Evolutionary conservation across 345 rosid species (phyloP), one percentile per base, ranked within the genome.

Genomic region (Citrus sp.): DNA sequence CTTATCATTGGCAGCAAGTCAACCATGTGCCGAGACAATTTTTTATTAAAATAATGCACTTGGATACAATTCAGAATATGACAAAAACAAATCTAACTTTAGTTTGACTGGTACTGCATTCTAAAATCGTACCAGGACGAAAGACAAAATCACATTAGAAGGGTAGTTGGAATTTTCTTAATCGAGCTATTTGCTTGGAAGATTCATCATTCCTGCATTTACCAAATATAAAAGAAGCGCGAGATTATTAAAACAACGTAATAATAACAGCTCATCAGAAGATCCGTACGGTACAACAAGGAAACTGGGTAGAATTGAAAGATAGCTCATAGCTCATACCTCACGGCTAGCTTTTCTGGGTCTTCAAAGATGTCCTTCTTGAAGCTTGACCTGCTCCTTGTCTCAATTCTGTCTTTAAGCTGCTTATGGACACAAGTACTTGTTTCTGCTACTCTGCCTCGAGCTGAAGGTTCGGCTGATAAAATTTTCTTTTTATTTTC

Each of bases 401-500:
- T 18, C 9, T 61, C 75, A 28, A 9, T 69, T 78, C 28, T 82
- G 40, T 69, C 56, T 51, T 27, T 82, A 73, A 75, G 75, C 75
- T 84, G 67, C 82, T 78, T 68, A 64, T 32, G 66, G 55, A 54
- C 70, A 37, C 63, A 38, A 22, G 34, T 78, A 70, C 38, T 69
- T 70, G 82, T 76, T 70, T 86, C 73, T 76, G 80, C 84, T 14
- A 76, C 22, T 61, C 73, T 88, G 74, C 82, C 85, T 59, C 85
- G 81, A 73, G 81, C 80, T 70, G 91, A 88, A 56, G 91, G 91
- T 86, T 61, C 2, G 78, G 2, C 4, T 27, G 9, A n/a, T 19
- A 7, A 2, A 60, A 4, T 22, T 63, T 60, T 28, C 58, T 46
- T 14, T 71, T 71, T 32, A 24, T 54, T 64, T 46, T 5, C 24